Percentiles rank a stretch among this genome's conserved stretches.
These are phyloP conservation scores for Kwoniella newhampshirensis DNA, from an alignment of 768 basidiomycete species.

Conservation along the genomic window DNA sequence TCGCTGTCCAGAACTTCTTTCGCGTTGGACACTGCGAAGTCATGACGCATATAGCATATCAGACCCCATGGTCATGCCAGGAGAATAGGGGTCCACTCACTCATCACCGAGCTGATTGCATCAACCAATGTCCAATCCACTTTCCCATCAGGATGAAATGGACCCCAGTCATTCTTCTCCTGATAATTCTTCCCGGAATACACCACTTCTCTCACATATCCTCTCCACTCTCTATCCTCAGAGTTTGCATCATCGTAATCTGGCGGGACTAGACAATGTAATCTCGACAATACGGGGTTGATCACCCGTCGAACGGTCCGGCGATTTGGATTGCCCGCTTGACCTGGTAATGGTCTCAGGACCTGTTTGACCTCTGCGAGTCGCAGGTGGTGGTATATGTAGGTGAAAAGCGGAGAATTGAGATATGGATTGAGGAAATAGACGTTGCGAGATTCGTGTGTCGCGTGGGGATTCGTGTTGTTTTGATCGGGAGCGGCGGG, in stretches of 20 bases:
- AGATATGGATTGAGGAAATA: conserved; percentile 25
- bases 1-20: conserved; percentile 31
- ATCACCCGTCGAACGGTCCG: conserved; percentile 17
- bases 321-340: conserved; percentile 26
- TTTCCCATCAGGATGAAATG: conserved; percentile 38
- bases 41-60: neutral
- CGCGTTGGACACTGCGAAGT: conserved; percentile 34
- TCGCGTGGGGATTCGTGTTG: conserved; percentile 2
- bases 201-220: conserved; percentile 33
- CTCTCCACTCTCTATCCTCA: conserved; percentile 30
- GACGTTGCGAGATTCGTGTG: conserved; percentile 24
- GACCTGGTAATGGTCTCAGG: conserved; percentile 23
- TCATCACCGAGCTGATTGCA: conserved; percentile 45
- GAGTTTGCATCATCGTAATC: conserved; percentile 26
- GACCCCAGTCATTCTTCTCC: conserved; percentile 44
- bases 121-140: conserved; percentile 48
- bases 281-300: conserved; percentile 28
- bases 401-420: conserved; percentile 24
- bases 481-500: neutral
- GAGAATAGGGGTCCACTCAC: conserved; percentile 25
- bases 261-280: conserved; percentile 33
- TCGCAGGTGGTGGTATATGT: conserved; percentile 27
- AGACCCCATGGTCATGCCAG: neutral
- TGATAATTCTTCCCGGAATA: conserved; percentile 35
- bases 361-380: conserved; percentile 8